Evolutionary conservation across 192 early-diverging fungal species (phyloP).

Genomic region (Coemansia sp.): DNA sequence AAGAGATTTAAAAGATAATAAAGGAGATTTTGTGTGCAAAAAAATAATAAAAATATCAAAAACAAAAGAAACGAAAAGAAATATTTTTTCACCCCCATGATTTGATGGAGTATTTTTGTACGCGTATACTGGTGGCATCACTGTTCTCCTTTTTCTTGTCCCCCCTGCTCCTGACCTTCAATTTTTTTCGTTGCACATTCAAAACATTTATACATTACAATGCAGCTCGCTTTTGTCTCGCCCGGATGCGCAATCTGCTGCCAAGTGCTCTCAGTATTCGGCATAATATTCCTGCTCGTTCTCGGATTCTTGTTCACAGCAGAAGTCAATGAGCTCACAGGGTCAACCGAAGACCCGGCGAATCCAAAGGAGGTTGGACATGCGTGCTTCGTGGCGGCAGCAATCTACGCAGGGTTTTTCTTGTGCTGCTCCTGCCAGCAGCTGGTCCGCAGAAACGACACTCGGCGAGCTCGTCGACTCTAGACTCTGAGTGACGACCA

Average conservation of each 20-base stretch:
- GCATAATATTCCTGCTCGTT: slow-evolving; percentile 50
- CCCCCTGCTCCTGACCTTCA: not conserved
- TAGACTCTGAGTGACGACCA: slow-evolving; percentile 2
- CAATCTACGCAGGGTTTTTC: slow-evolving; percentile 49
- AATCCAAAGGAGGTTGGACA: slow-evolving; percentile 54
- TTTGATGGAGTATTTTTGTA: not conserved
- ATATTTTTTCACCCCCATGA: not conserved
- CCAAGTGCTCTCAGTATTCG: slow-evolving; percentile 52
- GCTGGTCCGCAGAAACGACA: slow-evolving; percentile 33
- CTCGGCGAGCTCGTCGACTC: slow-evolving; percentile 45
- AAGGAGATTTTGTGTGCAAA: not conserved
- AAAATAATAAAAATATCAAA: slow-evolving; percentile 1
- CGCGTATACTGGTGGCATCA: not conserved
- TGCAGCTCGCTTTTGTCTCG: slow-evolving; percentile 53
- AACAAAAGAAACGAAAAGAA: not conserved
- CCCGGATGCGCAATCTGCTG: slow-evolving; percentile 55
- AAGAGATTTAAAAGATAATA: not conserved
- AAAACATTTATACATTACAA: slow-evolving; percentile 10
- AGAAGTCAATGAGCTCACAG: slow-evolving; percentile 51
- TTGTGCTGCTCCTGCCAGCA: slow-evolving; percentile 55
- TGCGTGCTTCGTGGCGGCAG: slow-evolving; percentile 52
- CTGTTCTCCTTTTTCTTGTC: not conserved
- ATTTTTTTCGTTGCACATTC: slow-evolving; percentile 4
- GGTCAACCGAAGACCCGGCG: slow-evolving; percentile 52
- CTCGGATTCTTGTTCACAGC: slow-evolving; percentile 51